Evolutionary conservation across 805 yeast genomes (phyloP), one percentile per base, ranked within the genome.

Genomic region (Grigorovia yakushimaensis): DNA sequence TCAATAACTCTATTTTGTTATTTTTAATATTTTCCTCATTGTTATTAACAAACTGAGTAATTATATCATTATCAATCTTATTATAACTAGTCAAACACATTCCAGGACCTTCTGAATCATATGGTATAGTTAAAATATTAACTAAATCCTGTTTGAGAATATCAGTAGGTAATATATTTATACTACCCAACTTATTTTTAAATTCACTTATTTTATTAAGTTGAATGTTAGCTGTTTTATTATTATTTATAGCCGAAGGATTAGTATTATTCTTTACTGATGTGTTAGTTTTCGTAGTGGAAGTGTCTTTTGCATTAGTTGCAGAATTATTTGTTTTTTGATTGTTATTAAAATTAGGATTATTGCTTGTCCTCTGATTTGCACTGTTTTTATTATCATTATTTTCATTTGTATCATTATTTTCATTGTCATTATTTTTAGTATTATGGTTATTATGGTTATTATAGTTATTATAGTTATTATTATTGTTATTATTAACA

Each of bases 141-240:
- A 59, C 55, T 21, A 49, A 53, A 39, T 57, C 64, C 46, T 60
- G 65, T 42, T 62, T 63, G 21, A 62, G 18, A n/a, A 58, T 45
- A 21, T 43, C 19, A 41, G 37, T 2, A 10, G 37, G 37, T 38
- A 11, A 24, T 38, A 22, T 17, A 11, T 36, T 22, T 13, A 7
- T 18, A 24, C 1, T 36, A 18, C 21, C 37, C n/a, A n/a, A n/a
- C 21, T 24, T 36, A 6, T n/a, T 35, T 8, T 15, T 33, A 33
- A n/a, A 15, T 33, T 33, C n/a, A 33, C 27, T 23, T 6, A 23
- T 23, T 23, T 23, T 23, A 23, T 33, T 33, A 33, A n/a, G n/a
- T n/a, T n/a, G n/a, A n/a, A n/a, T n/a, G n/a, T n/a, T n/a, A n/a
- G 37, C 7, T 13, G 37, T 33, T 13, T n/a, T 33, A 33, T 11